Base-by-base conservation (phyloP, 2,329 filamentous ascomycete species). In the Fusarium temperatum region DNA sequence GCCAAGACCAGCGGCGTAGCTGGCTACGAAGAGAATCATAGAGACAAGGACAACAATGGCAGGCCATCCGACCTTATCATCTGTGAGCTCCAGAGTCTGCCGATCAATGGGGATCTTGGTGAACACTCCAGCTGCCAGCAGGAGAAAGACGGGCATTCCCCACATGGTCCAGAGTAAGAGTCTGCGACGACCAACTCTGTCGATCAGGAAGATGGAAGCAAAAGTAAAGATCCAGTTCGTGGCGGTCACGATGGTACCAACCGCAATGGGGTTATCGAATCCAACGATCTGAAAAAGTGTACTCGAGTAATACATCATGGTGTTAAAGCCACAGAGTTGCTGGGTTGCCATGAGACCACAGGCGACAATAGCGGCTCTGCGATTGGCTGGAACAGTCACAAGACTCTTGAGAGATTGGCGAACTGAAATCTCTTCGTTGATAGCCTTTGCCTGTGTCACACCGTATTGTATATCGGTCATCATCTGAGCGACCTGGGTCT, bases 321-420 rank as follows among this genome's bases (percentile, higher is more conserved):
- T 85, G 68, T 88, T 89, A 75, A 89, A 87, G 0, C 86, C 86
- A 6, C 84, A 81, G 32, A 88, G 85, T 78, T 88, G 86, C 24
- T 58, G 42, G 4, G 42, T 58, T 28, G 42, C 55, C 42, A 58
- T 58, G 9, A 59, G 56, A 20, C 42, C 56, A 17, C 56, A 59
- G 3, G 56, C 56, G 8, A 59, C 56, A 10, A 59, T 38, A 11
- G 42, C 32, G 1, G 56, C 56, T 24, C 42, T 7, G 20, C 42
- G 42, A 13, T 59, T 59, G 6, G 56, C 42, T 24, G 56, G 56
- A 24, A 59, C 42, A 11, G 32, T 38, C 0, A 50, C 20, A n/a
- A 59, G 56, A 22, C 42, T 59, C 20, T 59, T 59, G 20, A 59
- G 32, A 30, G 32, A 59, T 22, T 59, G 42, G 4, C 32, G 32